Conservation (phyloP, 768 basidiomycete genomes). For the Russula sp. region DNA sequence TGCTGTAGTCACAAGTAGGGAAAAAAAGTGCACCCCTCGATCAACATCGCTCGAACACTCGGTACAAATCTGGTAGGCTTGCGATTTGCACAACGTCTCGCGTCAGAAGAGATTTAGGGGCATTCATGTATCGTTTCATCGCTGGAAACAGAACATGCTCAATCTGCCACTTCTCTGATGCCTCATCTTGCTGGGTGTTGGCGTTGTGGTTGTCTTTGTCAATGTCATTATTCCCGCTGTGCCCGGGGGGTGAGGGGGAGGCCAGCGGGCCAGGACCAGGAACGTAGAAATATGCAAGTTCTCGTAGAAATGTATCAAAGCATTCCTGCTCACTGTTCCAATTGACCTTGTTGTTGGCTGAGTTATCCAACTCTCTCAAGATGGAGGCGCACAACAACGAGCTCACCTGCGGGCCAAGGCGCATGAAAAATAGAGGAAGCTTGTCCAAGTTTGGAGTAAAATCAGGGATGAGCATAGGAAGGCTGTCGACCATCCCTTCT, state of each 20-base stretch:
- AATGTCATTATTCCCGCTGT: background rate
- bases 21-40: background rate
- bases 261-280: conserved; percentile 45
- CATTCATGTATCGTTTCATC: conserved; percentile 65
- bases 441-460: conserved; percentile 90
- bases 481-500: conserved; percentile 57
- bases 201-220: conserved; percentile 23
- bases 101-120: conserved; percentile 60
- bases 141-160: conserved; percentile 88
- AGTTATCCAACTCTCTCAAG: background rate
- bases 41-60: conserved; percentile 89
- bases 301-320: conserved; percentile 67
- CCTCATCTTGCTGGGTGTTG: conserved; percentile 33
- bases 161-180: conserved; percentile 75
- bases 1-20: conserved; percentile 1
- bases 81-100: conserved; percentile 81
- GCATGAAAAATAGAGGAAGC: conserved; percentile 82
- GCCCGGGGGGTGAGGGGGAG: conserved; percentile 13
- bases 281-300: conserved; percentile 55
- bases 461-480: conserved; percentile 79
- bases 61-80: conserved; percentile 84
- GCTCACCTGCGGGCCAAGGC: conserved; percentile 75
- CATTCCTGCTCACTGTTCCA: conserved; percentile 84
- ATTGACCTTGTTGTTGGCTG: conserved; percentile 54
- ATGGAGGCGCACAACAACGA: background rate